phyloP scores from a whole-genome alignment of 2,329 filamentous ascomycete species.

The Aspergillus calidoustus region DNA sequence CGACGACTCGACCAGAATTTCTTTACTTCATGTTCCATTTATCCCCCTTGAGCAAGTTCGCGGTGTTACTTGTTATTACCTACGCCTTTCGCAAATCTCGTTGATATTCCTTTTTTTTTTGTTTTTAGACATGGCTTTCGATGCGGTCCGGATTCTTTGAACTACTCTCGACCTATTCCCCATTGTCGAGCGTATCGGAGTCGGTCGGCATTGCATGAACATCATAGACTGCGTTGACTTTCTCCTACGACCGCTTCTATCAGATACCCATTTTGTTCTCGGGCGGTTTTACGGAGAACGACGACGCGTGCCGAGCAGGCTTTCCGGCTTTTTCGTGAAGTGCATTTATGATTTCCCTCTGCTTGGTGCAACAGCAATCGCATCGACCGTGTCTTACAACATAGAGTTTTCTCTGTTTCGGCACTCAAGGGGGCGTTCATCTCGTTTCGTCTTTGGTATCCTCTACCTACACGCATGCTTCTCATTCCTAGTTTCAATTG shows the following conservation, averaged over 20 bases:
- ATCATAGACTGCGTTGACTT: conserved; percentile 59
- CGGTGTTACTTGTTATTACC: conserved; percentile 29
- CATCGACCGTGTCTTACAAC: conserved; percentile 45
- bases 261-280: conserved; percentile 54
- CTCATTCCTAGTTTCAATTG: conserved; percentile 20
- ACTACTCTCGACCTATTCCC: conserved; percentile 33
- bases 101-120: conserved; percentile 33
- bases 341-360: conserved; percentile 45
- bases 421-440: conserved; percentile 43
- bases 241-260: conserved; percentile 49
- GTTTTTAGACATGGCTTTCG: conserved; percentile 44
- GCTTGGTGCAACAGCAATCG: conserved; percentile 45
- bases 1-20: conserved; percentile 46
- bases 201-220: conserved; percentile 50
- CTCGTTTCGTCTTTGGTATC: conserved; percentile 21
- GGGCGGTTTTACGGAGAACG: conserved; percentile 45
- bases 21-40: conserved; percentile 28
- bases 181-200: conserved; percentile 37
- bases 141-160: conserved; percentile 42
- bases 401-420: conserved; percentile 47
- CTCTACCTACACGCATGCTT: conserved; percentile 31
- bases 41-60: conserved; percentile 28
- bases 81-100: conserved; percentile 31
- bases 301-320: conserved; percentile 45
- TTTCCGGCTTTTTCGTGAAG: conserved; percentile 44